Evolutionary conservation across 192 early-diverging fungal genomes (phyloP).

Genomic region (Cladochytrium replicatum): DNA sequence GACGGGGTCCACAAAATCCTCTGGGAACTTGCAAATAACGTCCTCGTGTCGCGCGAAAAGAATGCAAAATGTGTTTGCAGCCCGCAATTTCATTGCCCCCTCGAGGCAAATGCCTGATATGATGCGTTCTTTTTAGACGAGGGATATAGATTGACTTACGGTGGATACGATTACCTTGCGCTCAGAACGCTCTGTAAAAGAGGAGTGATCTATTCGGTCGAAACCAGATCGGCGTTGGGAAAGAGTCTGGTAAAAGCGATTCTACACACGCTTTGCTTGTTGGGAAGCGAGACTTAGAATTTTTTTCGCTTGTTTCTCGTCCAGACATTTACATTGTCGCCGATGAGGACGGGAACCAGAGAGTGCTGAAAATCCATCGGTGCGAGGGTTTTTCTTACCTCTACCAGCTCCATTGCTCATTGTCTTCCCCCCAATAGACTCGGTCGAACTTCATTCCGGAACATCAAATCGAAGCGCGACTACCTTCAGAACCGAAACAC

Average conservation of each 20-base stretch:
- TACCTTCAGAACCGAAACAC: constrained; percentile 89
- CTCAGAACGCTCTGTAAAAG: constrained; percentile 84
- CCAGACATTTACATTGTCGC: constrained; percentile 93
- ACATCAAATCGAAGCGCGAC: constrained; percentile 94
- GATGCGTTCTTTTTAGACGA: too few species aligned
- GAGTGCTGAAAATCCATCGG: constrained; percentile 90
- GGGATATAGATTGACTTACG: constrained; percentile 94
- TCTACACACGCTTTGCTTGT: too few species aligned
- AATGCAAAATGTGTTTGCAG: constrained; percentile 69
- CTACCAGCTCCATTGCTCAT: too few species aligned
- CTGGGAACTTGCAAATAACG: constrained; percentile 77
- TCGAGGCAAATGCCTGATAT: too few species aligned
- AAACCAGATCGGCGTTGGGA: constrained; percentile 99
- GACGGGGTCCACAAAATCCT: constrained; percentile 82
- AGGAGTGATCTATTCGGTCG: constrained; percentile 82
- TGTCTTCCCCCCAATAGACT: too few species aligned
- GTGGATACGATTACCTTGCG: constrained; percentile 97
- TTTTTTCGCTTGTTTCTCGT: background rate
- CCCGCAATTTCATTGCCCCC: background rate
- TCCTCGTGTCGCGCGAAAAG: constrained; percentile 78
- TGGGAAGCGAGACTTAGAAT: too few species aligned
- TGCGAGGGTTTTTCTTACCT: too few species aligned
- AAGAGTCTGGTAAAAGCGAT: constrained; percentile 69
- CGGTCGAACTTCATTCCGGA: constrained; percentile 91
- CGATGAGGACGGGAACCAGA: constrained; percentile 79